Evolutionary conservation across 1,284 basidiomycete genomes (phyloP).

Genomic region (Fistulina hepatica): DNA sequence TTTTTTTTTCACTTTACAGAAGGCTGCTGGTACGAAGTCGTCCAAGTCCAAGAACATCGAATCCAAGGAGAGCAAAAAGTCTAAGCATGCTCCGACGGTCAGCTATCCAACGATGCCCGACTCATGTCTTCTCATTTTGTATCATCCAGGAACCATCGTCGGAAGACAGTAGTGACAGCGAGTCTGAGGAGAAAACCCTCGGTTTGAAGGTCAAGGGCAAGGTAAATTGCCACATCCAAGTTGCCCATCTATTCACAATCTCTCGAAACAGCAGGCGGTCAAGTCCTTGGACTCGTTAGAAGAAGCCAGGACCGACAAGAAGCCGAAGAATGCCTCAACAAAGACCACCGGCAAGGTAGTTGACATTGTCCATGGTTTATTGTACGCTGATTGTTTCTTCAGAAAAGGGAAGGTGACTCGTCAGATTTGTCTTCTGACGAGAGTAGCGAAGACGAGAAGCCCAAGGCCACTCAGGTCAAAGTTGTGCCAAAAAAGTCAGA

Average conservation of each 20-base stretch:
- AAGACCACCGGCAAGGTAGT: neutral
- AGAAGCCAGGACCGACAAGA: neutral
- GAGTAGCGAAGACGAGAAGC: slow-evolving; percentile 30
- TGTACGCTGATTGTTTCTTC: neutral
- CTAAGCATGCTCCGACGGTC: slow-evolving; percentile 22
- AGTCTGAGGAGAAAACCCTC: slow-evolving; percentile 16
- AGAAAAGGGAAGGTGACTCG: neutral
- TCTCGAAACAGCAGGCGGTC: too few relatives aligned
- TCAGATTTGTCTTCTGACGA: slow-evolving; percentile 5
- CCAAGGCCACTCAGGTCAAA: slow-evolving; percentile 35
- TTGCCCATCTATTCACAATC: too few relatives aligned
- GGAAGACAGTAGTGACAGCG: slow-evolving; percentile 28
- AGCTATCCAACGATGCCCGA: neutral
- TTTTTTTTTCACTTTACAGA: slow-evolving; percentile 1
- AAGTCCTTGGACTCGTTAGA: too few relatives aligned
- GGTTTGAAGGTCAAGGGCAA: too few relatives aligned
- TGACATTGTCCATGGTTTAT: neutral
- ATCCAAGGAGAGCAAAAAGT: slow-evolving; percentile 21
- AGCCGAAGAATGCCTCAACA: neutral
- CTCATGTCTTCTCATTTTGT: slow-evolving; percentile 1
- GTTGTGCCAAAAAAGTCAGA: too few relatives aligned
- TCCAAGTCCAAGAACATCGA: slow-evolving; percentile 7
- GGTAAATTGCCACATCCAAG: too few relatives aligned
- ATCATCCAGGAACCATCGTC: slow-evolving; percentile 21
- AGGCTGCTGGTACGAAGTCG: neutral